Percentiles rank a stretch among this genome's conserved stretches.
Evolutionary conservation across 768 basidiomycete species (phyloP).

Genomic region (Auriscalpium vulgare): DNA sequence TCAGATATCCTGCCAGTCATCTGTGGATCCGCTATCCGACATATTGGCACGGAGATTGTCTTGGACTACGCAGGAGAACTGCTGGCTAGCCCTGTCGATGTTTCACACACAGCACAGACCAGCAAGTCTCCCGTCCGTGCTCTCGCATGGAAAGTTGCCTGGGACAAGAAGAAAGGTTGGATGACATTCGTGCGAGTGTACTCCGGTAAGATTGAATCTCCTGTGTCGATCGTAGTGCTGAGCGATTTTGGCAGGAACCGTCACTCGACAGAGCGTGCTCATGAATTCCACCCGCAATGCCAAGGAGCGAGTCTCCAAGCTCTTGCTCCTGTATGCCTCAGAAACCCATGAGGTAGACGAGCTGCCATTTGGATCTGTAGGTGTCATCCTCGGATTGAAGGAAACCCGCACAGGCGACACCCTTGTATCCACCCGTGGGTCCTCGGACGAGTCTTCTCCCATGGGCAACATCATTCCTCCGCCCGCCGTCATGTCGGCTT

Average conservation of each 20-base stretch:
- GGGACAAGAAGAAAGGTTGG: slow-evolving; percentile 81
- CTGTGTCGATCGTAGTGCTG: slow-evolving; percentile 7
- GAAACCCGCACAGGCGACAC: slow-evolving; percentile 86
- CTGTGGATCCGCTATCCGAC: slow-evolving; percentile 75
- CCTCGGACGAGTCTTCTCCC: slow-evolving; percentile 27
- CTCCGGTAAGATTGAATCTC: slow-evolving; percentile 48
- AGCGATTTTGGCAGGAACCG: slow-evolving; percentile 40
- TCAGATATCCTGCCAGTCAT: slow-evolving; percentile 70
- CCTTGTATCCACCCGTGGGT: slow-evolving; percentile 45
- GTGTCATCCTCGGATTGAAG: slow-evolving; percentile 76
- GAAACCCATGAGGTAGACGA: slow-evolving; percentile 69
- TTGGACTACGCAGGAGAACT: slow-evolving; percentile 80
- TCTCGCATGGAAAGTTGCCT: slow-evolving; percentile 84
- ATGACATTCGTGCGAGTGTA: slow-evolving; percentile 91
- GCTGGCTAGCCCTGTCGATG: slow-evolving; percentile 70
- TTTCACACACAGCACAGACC: slow-evolving; percentile 37
- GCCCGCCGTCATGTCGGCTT: slow-evolving; percentile 78
- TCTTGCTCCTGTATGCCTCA: slow-evolving; percentile 73
- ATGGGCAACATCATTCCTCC: slow-evolving; percentile 67
- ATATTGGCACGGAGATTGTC: slow-evolving; percentile 73
- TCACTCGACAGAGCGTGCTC: slow-evolving; percentile 53
- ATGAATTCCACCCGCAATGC: slow-evolving; percentile 61
- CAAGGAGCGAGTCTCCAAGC: slow-evolving; percentile 66
- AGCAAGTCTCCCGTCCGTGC: slow-evolving; percentile 46
- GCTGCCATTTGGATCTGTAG: slow-evolving; percentile 76